Conservation (phyloP, 768 basidiomycete species). For the Serendipita sp. region DNA sequence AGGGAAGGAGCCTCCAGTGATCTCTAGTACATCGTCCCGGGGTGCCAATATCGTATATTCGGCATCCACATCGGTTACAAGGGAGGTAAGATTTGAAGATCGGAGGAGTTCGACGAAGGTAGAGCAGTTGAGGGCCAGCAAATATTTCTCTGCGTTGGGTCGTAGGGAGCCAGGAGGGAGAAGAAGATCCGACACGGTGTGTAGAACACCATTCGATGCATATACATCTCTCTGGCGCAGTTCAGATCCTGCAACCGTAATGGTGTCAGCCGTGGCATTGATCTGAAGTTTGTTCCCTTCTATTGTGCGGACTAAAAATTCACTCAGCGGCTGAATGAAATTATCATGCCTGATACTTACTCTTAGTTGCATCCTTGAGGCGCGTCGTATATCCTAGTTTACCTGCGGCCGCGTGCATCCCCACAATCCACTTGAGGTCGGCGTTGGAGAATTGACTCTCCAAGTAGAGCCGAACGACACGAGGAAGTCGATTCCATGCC, state of each 20-base stretch:
- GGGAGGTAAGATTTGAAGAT: conserved; percentile 52
- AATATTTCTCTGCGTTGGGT: conserved; percentile 87
- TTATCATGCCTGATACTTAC: not conserved
- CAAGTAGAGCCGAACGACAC: conserved; percentile 69
- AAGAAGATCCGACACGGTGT: conserved; percentile 71
- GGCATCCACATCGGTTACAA: conserved; percentile 52
- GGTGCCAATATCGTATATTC: conserved; percentile 86
- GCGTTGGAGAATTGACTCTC: conserved; percentile 74
- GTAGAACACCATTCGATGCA: conserved; percentile 87
- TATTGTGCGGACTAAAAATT: conserved; percentile 24
- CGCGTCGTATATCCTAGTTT: conserved; percentile 13
- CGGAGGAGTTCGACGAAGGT: conserved; percentile 79
- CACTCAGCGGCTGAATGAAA: not conserved
- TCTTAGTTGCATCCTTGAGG: not conserved
- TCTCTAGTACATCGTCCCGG: conserved; percentile 58
- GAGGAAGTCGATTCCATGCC: conserved; percentile 67
- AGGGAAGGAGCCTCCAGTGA: conserved; percentile 33
- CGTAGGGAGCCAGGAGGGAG: conserved; percentile 57
- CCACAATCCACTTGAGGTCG: conserved; percentile 61
- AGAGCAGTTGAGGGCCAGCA: conserved; percentile 82
- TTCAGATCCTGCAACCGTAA: conserved; percentile 37
- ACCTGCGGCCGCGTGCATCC: conserved; percentile 54
- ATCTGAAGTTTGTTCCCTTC: conserved; percentile 53
- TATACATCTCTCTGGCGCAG: conserved; percentile 71
- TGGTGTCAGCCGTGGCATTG: conserved; percentile 29